A percentile compares a stretch with the other conserved stretches of the same genome.
Evolutionary conservation across 768 basidiomycete genomes (phyloP).

Genomic region (Lactarius sp.): DNA sequence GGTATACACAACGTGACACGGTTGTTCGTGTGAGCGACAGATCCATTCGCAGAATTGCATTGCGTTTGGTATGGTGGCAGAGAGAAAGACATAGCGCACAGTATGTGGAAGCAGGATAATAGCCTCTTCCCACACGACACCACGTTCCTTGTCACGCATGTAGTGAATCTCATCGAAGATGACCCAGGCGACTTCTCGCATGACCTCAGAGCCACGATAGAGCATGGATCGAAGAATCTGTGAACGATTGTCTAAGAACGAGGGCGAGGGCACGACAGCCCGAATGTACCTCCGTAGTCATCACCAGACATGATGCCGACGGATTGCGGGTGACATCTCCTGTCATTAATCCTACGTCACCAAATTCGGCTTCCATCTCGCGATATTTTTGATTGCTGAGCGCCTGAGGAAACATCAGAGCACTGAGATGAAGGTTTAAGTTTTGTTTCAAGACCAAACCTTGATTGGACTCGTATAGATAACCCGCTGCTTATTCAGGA

Average conservation of each 20-base stretch:
- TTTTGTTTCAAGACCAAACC: constrained; percentile 48
- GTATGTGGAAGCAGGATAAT: constrained; percentile 95
- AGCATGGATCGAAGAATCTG: constrained; percentile 98
- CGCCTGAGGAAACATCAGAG: constrained; percentile 51
- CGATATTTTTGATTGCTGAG: constrained; percentile 98
- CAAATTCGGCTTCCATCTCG: constrained; percentile 95
- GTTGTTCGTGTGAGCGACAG: constrained; percentile 93
- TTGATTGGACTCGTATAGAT: constrained; percentile 99
- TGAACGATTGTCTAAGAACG: not conserved
- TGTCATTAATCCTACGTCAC: constrained; percentile 98
- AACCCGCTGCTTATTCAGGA: constrained; percentile 90
- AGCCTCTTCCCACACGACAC: constrained; percentile 99
- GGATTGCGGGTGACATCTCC: constrained; percentile 99
- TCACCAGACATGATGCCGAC: constrained; percentile 92
- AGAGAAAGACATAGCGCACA: constrained; percentile 97
- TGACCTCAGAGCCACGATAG: constrained; percentile 96
- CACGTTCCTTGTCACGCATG: constrained; percentile 99
- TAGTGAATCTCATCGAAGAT: constrained; percentile 99
- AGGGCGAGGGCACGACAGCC: not conserved
- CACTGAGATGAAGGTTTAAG: constrained; percentile 16
- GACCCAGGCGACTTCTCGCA: constrained; percentile 99
- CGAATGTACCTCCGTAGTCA: constrained; percentile 89
- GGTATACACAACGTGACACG: constrained; percentile 98
- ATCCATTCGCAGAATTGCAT: constrained; percentile 99
- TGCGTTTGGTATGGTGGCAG: constrained; percentile 97